Percentiles rank a stretch among this genome's conserved stretches.
Conservation (phyloP, 176 grass and related monocot species). For the Aechmea fasciata region DNA sequence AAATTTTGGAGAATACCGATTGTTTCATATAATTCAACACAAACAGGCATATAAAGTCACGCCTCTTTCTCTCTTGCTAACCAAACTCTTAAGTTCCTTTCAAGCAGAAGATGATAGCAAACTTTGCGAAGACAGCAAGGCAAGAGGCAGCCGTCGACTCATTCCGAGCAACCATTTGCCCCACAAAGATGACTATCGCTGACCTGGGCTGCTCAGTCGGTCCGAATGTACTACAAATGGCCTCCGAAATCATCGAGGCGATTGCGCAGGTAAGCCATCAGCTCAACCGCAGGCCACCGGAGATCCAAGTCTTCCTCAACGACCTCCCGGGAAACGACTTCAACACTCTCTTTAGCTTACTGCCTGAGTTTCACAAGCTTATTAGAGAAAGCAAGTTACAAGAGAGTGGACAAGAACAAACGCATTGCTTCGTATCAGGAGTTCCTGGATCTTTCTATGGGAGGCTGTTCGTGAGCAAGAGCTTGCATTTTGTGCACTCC, state of each 20-base stretch:
- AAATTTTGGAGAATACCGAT: too few relatives aligned
- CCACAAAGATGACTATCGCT: background rate
- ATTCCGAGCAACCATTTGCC: background rate
- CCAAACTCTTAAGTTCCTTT: too few relatives aligned
- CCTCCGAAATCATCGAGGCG: background rate
- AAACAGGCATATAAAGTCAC: too few relatives aligned
- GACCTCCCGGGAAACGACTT: background rate
- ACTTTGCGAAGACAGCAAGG: background rate
- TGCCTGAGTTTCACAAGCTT: background rate
- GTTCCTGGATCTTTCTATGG: constrained; percentile 37
- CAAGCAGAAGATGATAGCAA: constrained; percentile 13
- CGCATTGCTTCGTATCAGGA: constrained; percentile 15
- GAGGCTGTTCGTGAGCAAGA: constrained; percentile 26
- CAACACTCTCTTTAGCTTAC: background rate
- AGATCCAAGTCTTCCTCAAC: background rate
- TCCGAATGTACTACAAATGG: background rate
- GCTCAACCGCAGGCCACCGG: background rate
- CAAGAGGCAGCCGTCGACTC: constrained; percentile 14
- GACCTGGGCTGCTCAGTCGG: background rate
- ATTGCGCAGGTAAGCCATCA: background rate
- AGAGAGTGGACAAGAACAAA: background rate
- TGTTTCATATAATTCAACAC: background rate
- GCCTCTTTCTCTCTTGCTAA: background rate
- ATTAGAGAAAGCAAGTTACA: background rate
- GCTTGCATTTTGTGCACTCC: constrained; percentile 31